phyloP scores from a whole-genome alignment of 106 monocot genomes.

The Allium cepa region DNA sequence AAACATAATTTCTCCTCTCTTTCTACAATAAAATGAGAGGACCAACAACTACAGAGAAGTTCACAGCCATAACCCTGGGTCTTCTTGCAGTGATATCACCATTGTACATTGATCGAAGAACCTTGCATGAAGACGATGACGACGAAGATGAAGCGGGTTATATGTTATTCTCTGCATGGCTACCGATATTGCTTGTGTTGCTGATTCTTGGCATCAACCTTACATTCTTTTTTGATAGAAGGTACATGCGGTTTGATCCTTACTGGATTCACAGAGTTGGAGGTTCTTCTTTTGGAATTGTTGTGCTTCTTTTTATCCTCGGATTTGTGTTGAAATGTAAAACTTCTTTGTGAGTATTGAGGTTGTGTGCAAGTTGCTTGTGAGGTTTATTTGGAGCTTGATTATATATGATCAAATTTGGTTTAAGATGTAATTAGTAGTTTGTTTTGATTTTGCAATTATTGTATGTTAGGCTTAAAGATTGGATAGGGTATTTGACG shows the following conservation, averaged over 20 bases:
- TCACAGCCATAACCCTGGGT: constrained; percentile 36
- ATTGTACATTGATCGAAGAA: constrained; percentile 53
- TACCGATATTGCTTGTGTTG: constrained; percentile 35
- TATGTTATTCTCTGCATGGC: constrained; percentile 41
- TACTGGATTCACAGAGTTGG: constrained; percentile 90
- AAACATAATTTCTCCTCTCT: not conserved
- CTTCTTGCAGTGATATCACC: constrained; percentile 67
- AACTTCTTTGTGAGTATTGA: constrained; percentile 12
- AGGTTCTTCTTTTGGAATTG: constrained; percentile 74
- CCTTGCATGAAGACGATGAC: constrained; percentile 11
- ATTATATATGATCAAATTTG: too few relatives aligned
- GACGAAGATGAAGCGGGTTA: constrained; percentile 11
- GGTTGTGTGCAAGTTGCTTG: not conserved
- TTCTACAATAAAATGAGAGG: constrained; percentile 21
- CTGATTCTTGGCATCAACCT: constrained; percentile 47
- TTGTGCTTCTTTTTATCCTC: constrained; percentile 41
- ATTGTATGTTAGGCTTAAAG: too few relatives aligned
- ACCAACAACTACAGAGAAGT: constrained; percentile 40
- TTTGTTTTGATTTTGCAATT: too few relatives aligned
- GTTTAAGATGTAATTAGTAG: too few relatives aligned
- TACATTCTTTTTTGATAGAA: constrained; percentile 39
- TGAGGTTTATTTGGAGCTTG: too few relatives aligned
- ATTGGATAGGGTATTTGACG: too few relatives aligned
- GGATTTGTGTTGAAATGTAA: constrained; percentile 67
- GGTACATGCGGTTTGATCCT: constrained; percentile 62